Evolutionary conservation across 768 basidiomycete species (phyloP).

Genomic region (Pisolithus marmoratus): DNA sequence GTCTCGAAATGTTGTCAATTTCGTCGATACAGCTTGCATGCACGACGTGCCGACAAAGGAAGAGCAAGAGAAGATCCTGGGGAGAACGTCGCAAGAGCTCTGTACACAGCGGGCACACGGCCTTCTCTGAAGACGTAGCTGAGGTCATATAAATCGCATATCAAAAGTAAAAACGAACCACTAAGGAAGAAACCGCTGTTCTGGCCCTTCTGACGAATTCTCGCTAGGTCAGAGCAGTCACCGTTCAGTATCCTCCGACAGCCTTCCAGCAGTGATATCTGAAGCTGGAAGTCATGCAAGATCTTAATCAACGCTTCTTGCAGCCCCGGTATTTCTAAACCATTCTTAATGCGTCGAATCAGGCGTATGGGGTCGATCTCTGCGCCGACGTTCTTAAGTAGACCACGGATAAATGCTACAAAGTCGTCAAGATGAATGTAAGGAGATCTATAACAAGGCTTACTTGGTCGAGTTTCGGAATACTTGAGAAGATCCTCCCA

Average conservation of each 20-base stretch:
- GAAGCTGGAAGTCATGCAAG: conserved; percentile 91
- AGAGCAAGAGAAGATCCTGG: conserved; percentile 62
- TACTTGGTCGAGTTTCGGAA: conserved; percentile 89
- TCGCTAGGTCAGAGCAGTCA: conserved; percentile 71
- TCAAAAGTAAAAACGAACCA: conserved; percentile 41
- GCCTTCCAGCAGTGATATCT: conserved; percentile 88
- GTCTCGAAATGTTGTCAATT: conserved; percentile 54
- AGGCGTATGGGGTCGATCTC: conserved; percentile 94
- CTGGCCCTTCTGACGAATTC: conserved; percentile 67
- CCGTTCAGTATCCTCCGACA: conserved; percentile 83
- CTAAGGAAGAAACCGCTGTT: conserved; percentile 73
- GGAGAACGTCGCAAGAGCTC: conserved; percentile 52
- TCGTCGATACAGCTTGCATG: conserved; percentile 76
- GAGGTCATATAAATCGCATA: background rate
- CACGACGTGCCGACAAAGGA: conserved; percentile 84
- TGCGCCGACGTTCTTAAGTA: conserved; percentile 93
- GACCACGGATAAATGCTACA: conserved; percentile 85
- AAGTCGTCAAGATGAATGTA: background rate
- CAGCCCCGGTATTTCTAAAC: conserved; percentile 92
- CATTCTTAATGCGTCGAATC: conserved; percentile 92
- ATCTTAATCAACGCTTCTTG: conserved; percentile 96
- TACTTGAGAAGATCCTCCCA: conserved; percentile 97
- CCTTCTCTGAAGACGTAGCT: conserved; percentile 41
- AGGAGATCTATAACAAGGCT: conserved; percentile 11
- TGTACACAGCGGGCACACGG: conserved; percentile 61